Evolutionary conservation across 2,329 filamentous ascomycete genomes (phyloP), one percentile per base, ranked within the genome.

Genomic region (Trichoderma semiorbis): DNA sequence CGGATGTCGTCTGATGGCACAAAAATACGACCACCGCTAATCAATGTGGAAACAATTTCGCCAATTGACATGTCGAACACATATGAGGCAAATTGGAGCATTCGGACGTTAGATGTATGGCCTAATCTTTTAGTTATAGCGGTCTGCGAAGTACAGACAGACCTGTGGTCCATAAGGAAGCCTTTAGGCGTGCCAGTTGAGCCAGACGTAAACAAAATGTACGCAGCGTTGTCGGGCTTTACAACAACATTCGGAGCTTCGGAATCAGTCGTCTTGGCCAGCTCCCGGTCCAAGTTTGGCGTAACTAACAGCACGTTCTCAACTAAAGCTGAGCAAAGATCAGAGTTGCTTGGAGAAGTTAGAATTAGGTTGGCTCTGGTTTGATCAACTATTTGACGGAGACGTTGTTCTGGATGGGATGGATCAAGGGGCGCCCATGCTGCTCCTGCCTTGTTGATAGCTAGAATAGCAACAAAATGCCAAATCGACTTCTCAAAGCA

Each of bases 291-390:
- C 11, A 55, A 60, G 32, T 12, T 63, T 7, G 32, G n/a, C 3
- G 69, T 53, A 8, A 73, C 72, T 32, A 74, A 70, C 5, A 74
- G 62, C 10, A 74, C 65, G 10, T 61, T 21, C 2, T 26, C 36
- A 26, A 64, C 58, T 2, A 76, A 73, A 14, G 73, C 21, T 6
- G 71, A 30, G 50, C 78, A 76, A 12, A 78, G 72, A 7, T 72
- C 67, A 1, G 24, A 14, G 24, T 74, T 73, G 1, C 72, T 70
- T 3, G 62, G 57, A 3, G 72, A 74, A 28, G 57, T 26, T 1
- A 73, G 47, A 24, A 53, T 43, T 1, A 74, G 36, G 1, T 55
- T 73, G 7, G 57, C 62, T 7, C 50, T 60, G 21, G 70, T 74
- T 32, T 64, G 68, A 3, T 8, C 26, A 26, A 74, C n/a, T 24